Evolutionary conservation across 2,329 filamentous ascomycete genomes (phyloP).

Genomic region (Venturia carpophila): DNA sequence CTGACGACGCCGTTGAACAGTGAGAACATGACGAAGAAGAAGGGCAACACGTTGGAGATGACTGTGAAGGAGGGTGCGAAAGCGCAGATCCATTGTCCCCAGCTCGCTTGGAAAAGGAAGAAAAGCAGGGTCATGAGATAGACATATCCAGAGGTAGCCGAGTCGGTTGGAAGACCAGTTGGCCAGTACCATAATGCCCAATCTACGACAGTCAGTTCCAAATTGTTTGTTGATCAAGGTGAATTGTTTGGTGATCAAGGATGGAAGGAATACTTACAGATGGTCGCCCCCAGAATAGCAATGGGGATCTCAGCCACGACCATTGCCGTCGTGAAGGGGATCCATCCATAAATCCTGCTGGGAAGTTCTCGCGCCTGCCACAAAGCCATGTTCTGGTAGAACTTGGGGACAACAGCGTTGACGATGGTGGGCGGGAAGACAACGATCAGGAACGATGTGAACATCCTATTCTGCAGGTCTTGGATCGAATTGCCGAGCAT

Average conservation of each 20-base stretch:
- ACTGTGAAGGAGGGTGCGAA: conserved; percentile 70
- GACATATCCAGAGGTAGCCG: conserved; percentile 61
- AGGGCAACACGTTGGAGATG: conserved; percentile 64
- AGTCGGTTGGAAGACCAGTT: conserved; percentile 38
- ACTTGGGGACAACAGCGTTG: conserved; percentile 51
- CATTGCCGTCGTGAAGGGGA: conserved; percentile 58
- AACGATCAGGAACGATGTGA: conserved; percentile 45
- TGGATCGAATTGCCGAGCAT: conserved; percentile 31
- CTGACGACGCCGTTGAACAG: conserved; percentile 57
- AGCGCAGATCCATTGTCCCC: conserved; percentile 56
- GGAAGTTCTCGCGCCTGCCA: conserved; percentile 55
- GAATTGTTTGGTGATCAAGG: not conserved
- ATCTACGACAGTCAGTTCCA: conserved; percentile 34
- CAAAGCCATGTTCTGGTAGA: conserved; percentile 35
- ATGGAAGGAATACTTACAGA: not conserved
- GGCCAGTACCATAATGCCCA: conserved; percentile 68
- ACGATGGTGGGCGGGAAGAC: conserved; percentile 32
- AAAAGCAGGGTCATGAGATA: conserved; percentile 69
- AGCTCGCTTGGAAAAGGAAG: conserved; percentile 62
- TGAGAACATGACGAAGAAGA: conserved; percentile 72
- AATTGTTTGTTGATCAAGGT: no score
- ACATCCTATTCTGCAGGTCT: conserved; percentile 40
- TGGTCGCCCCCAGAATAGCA: conserved; percentile 9
- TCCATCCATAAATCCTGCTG: conserved; percentile 66
- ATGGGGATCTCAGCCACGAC: conserved; percentile 64